These are phyloP conservation scores for Carex arenaria DNA, from an alignment of 202 grass and related monocot genomes.

Conservation along the genomic window DNA sequence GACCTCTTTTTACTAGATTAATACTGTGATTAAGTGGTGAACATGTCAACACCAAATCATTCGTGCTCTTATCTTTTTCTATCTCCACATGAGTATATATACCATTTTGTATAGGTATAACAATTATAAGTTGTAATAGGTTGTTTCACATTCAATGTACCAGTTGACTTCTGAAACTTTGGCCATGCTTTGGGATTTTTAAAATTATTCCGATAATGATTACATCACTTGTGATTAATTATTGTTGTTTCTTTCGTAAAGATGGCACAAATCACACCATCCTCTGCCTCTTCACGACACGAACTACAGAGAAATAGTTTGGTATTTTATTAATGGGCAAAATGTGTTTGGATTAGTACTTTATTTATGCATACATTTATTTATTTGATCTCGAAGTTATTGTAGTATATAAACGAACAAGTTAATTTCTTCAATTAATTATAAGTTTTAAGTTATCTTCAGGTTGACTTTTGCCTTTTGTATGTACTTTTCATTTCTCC, in stretches of 20 bases:
- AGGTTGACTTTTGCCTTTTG: background rate
- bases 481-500: background rate
- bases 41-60: background rate
- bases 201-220: too few relatives aligned
- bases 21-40: background rate
- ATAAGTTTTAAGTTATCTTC: background rate
- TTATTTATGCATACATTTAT: background rate
- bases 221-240: background rate
- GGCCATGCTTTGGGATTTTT: background rate
- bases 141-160: background rate
- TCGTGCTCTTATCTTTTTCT: background rate
- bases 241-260: background rate
- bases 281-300: background rate
- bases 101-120: background rate
- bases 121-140: background rate
- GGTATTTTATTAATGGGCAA: background rate
- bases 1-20: background rate
- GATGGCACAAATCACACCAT: background rate
- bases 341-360: background rate
- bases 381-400: background rate
- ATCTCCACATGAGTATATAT: background rate
- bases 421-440: background rate
- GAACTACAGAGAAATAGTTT: background rate
- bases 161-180: background rate
- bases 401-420: background rate